These are phyloP conservation scores for Noccaea bulbosa DNA, from an alignment of 345 rosid species.

Conservation along the genomic window DNA sequence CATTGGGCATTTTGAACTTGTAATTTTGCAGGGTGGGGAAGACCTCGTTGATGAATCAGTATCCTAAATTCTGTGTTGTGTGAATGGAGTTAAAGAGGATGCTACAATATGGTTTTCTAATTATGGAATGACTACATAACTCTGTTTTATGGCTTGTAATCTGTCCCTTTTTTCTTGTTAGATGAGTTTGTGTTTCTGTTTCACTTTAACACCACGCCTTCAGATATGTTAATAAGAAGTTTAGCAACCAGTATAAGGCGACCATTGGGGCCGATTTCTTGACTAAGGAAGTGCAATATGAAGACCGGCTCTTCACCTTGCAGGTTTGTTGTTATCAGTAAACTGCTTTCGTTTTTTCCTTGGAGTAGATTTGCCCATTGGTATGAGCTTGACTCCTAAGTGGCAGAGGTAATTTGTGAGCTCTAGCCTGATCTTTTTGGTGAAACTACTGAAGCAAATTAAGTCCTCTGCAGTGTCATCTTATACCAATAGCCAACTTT, in stretches of 20 bases:
- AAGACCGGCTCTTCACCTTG: conserved; percentile 88
- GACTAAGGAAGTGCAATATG: conserved; percentile 89
- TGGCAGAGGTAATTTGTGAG: conserved; percentile 4
- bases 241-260: conserved; percentile 94
- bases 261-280: conserved; percentile 96
- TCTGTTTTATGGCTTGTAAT: too few relatives aligned
- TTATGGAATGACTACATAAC: not conserved
- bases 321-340: conserved; percentile 57
- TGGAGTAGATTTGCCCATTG: conserved; percentile 3
- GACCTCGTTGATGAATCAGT: conserved; percentile 98
- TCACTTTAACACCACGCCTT: conserved; percentile 41
- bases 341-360: not conserved
- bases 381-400: not conserved
- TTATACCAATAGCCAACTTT: not conserved
- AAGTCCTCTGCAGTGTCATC: not conserved
- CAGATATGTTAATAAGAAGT: conserved; percentile 91
- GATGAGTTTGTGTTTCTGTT: conserved; percentile 35
- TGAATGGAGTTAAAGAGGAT: not conserved
- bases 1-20: not conserved
- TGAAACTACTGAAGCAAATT: not conserved
- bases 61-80: conserved; percentile 43
- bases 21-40: conserved; percentile 78
- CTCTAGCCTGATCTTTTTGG: conserved; percentile 2
- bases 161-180: not conserved
- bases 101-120: not conserved